These are phyloP conservation scores for Botrytis medusae DNA, from an alignment of 2,329 filamentous ascomycete species.

Conservation along the genomic window DNA sequence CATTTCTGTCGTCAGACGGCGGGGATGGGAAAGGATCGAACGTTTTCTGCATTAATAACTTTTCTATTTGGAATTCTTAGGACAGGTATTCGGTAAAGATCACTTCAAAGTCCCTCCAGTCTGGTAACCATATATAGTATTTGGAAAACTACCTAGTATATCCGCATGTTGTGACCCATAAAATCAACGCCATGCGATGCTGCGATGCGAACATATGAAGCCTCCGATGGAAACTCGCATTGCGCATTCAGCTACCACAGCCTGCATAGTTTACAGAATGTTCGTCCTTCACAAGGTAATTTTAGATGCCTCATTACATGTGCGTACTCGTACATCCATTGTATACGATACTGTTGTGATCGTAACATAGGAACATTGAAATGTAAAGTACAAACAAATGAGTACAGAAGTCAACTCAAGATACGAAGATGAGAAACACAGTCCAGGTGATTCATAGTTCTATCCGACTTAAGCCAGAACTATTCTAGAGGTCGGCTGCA, in stretches of 20 bases:
- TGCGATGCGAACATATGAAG: conserved; percentile 15
- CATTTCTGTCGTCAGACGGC: background rate
- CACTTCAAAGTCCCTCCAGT: background rate
- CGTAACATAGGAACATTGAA: background rate
- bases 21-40: conserved; percentile 1
- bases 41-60: background rate
- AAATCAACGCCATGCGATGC: conserved; percentile 5
- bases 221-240: conserved; percentile 16
- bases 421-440: background rate
- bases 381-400: background rate
- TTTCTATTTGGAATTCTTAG: background rate
- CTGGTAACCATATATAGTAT: conserved; percentile 1
- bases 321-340: conserved; percentile 3
- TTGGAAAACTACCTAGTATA: background rate
- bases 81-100: conserved; percentile 9
- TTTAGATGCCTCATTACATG: conserved; percentile 17
- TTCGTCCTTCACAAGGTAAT: background rate
- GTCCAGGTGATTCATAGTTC: conserved; percentile 14
- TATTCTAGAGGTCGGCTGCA: background rate
- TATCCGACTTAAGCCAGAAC: background rate
- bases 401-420: background rate
- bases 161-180: conserved; percentile 16
- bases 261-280: background rate
- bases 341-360: background rate
- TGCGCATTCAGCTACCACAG: conserved; percentile 9